Evolutionary conservation across 2,329 filamentous ascomycete genomes (phyloP), one percentile per base, ranked within the genome.

Genomic region (Stagonosporopsis tanaceti): DNA sequence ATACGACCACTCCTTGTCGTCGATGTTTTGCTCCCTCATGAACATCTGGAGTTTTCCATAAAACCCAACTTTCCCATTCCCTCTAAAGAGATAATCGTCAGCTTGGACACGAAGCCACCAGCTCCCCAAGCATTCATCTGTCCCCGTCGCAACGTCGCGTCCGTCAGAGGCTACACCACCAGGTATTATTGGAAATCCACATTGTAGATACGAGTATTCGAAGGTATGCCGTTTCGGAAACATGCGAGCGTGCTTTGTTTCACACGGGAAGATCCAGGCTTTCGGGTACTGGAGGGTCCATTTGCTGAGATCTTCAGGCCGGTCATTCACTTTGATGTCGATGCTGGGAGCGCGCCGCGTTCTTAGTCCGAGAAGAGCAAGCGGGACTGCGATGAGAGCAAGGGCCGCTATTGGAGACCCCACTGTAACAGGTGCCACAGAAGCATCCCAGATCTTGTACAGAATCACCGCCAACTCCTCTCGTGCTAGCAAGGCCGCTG

Each of bases 151-250:
- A 24, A 67, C 14, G 25, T 61, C 63, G 15, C 24, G 48, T 11
- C 66, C 67, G 14, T 62, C 57, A 11, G 54, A 17, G 5, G 41
- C 56, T 20, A 52, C 77, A 6, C 87, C 88, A 47, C 78, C 77
- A 73, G 84, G 87, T n/a, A 83, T 83, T 24, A 92, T 81, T 0
- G 89, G 89, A 38, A 90, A 80, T 0, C 89, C 89, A 25, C 87
- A 85, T 42, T 88, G 80, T 1, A 93, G 82, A 71, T 92, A 92
- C 0, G 88, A 87, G 69, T 92, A 91, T 0, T 79, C 79, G 68
- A 93, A 93, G 0, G 82, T 82, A 69, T 92, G 87, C 57, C 83
- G 85, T 68, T 86, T 82, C 0, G 90, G 90, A 55, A 89, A 87
- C n/a, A 89, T 71, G 17, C 89, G 81, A 4, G 83, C 79, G 71